Percentiles rank a stretch among this genome's conserved stretches.
Conservation (phyloP, 1,139 yeast species). For the Taphrina betulina region DNA sequence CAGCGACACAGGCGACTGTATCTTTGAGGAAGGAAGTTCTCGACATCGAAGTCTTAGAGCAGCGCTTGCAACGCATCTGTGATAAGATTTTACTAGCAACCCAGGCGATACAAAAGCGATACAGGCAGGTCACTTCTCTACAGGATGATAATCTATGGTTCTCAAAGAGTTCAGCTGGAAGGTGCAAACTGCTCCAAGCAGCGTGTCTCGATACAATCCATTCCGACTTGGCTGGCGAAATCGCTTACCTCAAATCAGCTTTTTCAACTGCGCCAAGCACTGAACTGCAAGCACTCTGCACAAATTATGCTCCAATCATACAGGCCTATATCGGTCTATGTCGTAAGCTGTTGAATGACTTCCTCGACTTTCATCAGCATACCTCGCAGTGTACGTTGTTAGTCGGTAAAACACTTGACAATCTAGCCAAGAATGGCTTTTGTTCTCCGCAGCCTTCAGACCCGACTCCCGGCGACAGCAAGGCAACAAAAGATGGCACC, state of each 20-base stretch:
- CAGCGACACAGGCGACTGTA: background rate
- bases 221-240: too few relatives aligned
- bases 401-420: constrained; percentile 41
- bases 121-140: too few relatives aligned
- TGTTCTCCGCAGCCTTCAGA: constrained; percentile 85
- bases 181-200: too few relatives aligned
- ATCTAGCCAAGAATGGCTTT: constrained; percentile 80
- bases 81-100: constrained; percentile 41
- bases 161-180: too few relatives aligned
- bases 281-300: constrained; percentile 4
- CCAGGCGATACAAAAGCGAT: constrained; percentile 38
- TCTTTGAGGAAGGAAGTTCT: background rate
- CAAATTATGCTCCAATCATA: constrained; percentile 11
- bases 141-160: too few relatives aligned
- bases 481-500: constrained; percentile 61
- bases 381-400: constrained; percentile 48
- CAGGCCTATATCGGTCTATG: constrained; percentile 4
- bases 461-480: constrained; percentile 52
- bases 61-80: constrained; percentile 1
- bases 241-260: too few relatives aligned
- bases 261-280: too few relatives aligned
- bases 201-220: too few relatives aligned
- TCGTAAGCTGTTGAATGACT: background rate
- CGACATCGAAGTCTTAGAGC: background rate
- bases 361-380: constrained; percentile 8